These are phyloP conservation scores for Naganishia vaughanmartiniae DNA, from an alignment of 768 basidiomycete genomes.

Conservation along the genomic window DNA sequence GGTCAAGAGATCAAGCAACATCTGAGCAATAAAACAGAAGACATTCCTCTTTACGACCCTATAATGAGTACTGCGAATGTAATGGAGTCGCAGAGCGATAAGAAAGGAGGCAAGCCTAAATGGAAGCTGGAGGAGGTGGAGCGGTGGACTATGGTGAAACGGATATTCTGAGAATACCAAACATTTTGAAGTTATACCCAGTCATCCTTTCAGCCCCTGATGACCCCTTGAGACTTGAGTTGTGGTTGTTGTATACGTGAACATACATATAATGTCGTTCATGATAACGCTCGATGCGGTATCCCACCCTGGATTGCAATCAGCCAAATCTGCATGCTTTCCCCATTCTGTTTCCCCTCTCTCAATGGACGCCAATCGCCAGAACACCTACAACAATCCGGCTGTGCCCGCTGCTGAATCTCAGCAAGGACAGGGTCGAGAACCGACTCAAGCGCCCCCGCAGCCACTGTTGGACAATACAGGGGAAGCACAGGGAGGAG, in stretches of 20 bases:
- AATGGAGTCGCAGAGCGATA: slow-evolving; percentile 33
- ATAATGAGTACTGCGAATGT: slow-evolving; percentile 33
- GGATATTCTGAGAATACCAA: slow-evolving; percentile 62
- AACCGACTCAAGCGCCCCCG: not conserved
- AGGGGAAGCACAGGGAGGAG: not conserved
- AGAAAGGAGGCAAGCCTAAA: slow-evolving; percentile 59
- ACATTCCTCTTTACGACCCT: slow-evolving; percentile 56
- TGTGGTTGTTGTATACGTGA: not conserved
- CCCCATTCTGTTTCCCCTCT: not conserved
- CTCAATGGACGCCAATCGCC: not conserved
- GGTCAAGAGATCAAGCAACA: slow-evolving; percentile 75
- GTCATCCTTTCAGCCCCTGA: not conserved
- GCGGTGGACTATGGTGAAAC: slow-evolving; percentile 91
- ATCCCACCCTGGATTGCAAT: not conserved
- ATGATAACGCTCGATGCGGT: not conserved
- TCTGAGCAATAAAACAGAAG: slow-evolving; percentile 67
- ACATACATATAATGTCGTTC: not conserved
- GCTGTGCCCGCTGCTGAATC: not conserved
- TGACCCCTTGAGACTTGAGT: not conserved
- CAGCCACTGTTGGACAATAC: not conserved
- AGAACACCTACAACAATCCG: not conserved
- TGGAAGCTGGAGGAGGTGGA: slow-evolving; percentile 83
- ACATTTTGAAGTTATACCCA: not conserved
- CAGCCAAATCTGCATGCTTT: not conserved
- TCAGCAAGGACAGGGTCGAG: not conserved